Percentiles rank a stretch among this genome's conserved stretches.
phyloP scores from a whole-genome alignment of 352 stramenopile genomes.

The Saprolegnia parasitica region DNA sequence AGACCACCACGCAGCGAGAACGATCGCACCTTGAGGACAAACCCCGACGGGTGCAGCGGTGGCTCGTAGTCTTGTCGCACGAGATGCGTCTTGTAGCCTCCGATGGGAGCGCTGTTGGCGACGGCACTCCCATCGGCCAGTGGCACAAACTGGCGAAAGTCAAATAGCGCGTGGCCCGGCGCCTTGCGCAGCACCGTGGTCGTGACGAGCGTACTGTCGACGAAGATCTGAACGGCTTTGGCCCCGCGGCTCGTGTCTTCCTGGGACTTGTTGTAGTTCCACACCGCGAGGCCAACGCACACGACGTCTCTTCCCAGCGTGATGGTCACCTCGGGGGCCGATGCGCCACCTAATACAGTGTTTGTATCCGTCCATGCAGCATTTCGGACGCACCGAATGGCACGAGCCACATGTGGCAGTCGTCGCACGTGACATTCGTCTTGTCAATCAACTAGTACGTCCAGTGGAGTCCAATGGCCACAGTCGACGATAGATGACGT shows the following conservation, averaged over 20 bases:
- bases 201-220: conserved; percentile 54
- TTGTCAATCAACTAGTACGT: conserved; percentile 68
- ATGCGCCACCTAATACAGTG: neutral
- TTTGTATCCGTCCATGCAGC: neutral
- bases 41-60: conserved; percentile 70
- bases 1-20: neutral
- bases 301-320: conserved; percentile 49
- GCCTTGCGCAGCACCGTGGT: conserved; percentile 72
- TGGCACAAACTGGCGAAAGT: conserved; percentile 66
- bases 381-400: conserved; percentile 43
- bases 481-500: conserved; percentile 9
- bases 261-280: conserved; percentile 80
- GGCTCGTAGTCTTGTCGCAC: conserved; percentile 86
- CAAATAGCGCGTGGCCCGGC: conserved; percentile 53
- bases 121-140: conserved; percentile 31
- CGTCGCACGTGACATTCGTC: conserved; percentile 72
- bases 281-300: conserved; percentile 62
- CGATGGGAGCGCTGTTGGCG: conserved; percentile 38
- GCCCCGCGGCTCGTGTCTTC: conserved; percentile 68
- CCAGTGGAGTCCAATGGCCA: neutral
- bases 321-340: conserved; percentile 46
- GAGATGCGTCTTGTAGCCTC: conserved; percentile 64
- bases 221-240: conserved; percentile 47
- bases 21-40: conserved; percentile 69
- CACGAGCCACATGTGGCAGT: conserved; percentile 88